Conservation (phyloP, 73 alveolate genomes). For the Uronychia binucleata region DNA sequence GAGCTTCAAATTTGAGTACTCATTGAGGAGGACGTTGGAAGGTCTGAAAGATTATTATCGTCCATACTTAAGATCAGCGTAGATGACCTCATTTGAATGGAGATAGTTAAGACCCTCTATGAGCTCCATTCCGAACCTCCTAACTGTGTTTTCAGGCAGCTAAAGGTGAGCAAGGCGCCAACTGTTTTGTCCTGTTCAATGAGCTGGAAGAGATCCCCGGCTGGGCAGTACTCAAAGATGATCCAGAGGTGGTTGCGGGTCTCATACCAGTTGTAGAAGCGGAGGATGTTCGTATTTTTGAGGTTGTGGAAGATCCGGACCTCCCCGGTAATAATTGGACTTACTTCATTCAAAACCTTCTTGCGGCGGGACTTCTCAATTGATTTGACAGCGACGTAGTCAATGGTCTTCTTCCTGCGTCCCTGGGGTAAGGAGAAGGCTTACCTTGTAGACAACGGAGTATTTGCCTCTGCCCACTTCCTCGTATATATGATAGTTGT, state of each 20-base stretch:
- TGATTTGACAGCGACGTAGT: constrained; percentile 84
- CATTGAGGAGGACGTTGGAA: constrained; percentile 90
- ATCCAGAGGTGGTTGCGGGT: constrained; percentile 90
- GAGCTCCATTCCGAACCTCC: constrained; percentile 33
- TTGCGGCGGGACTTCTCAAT: constrained; percentile 78
- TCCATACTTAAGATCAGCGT: constrained; percentile 82
- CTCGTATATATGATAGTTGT: constrained; percentile 89
- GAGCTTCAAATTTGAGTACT: constrained; percentile 87
- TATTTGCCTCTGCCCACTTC: constrained; percentile 91
- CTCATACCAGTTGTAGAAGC: constrained; percentile 84
- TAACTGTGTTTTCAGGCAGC: constrained; percentile 46
- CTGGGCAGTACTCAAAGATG: constrained; percentile 90
- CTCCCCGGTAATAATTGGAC: constrained; percentile 1
- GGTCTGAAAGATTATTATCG: constrained; percentile 46
- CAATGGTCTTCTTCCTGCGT: constrained; percentile 84
- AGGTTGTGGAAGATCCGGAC: constrained; percentile 58
- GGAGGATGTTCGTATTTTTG: constrained; percentile 63
- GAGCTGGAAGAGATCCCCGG: constrained; percentile 77
- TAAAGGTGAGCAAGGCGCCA: constrained; percentile 11
- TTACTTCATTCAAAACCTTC: constrained; percentile 57
- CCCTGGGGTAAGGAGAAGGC: constrained; percentile 54
- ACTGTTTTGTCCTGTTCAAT: constrained; percentile 76
- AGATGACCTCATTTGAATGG: constrained; percentile 89
- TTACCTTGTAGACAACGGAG: constrained; percentile 84
- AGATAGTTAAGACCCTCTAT: constrained; percentile 75